A percentile compares a stretch with the other conserved stretches of the same genome.
Conservation (phyloP, 139 green algal genomes). For the Pycnococcus provasolii region DNA sequence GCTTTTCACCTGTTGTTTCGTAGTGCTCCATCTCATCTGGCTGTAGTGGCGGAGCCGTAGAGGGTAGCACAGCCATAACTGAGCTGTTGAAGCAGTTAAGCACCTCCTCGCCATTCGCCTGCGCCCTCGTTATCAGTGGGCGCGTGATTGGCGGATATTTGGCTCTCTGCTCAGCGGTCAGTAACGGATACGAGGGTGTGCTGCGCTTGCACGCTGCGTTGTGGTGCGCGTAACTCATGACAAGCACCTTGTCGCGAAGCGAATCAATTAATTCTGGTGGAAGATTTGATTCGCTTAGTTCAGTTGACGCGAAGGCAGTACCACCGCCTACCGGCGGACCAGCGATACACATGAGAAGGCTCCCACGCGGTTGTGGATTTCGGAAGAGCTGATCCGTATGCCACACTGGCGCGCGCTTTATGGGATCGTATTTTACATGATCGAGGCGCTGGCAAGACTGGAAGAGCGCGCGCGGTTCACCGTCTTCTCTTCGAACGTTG, state of each 20-base stretch:
- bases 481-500: not conserved
- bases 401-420: not conserved
- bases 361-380: not conserved
- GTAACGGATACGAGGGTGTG: not conserved
- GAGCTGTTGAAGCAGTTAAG: not conserved
- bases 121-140: too few species aligned
- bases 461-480: too few species aligned
- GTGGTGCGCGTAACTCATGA: not conserved
- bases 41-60: not conserved
- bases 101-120: not conserved
- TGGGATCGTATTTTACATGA: not conserved
- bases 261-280: not conserved
- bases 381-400: not conserved
- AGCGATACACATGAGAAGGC: not conserved
- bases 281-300: not conserved
- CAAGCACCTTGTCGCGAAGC: not conserved
- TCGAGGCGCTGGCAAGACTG: too few species aligned
- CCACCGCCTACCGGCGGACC: not conserved
- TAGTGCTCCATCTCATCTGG: not conserved
- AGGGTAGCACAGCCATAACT: not conserved
- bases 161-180: not conserved
- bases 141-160: not conserved
- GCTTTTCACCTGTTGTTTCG: not conserved
- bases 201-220: not conserved
- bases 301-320: not conserved